Evolutionary conservation across 768 basidiomycete genomes (phyloP), one percentile per base, ranked within the genome.

Genomic region (Dendrothele bispora): DNA sequence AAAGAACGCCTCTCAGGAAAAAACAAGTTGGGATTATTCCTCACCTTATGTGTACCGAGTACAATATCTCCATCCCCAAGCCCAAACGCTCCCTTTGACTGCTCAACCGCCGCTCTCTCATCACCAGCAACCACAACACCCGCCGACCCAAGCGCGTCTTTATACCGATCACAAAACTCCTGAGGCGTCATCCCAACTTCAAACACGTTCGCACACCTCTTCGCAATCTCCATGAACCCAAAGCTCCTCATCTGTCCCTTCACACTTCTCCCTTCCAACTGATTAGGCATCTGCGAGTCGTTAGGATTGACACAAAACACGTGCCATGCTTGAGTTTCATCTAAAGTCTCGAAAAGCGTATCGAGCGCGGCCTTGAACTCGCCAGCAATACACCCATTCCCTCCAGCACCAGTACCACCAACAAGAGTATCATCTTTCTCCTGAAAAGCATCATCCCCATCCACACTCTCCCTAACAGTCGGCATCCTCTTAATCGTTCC

Each of bases 281-380:
- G 95, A 61, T 93, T 91, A 30, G 95, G 93, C 17, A 98, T 69
- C 61, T 95, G 95, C 21, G 91, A 86, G 68, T 98, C 94, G 61
- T 98, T 99, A 4, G 95, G 93, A 62, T 89, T 93, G 56, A 98
- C 68, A 60, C 93, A 97, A 67, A 95, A 91, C 15, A 97, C 78
- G 57, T 84, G 88, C 94, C 94, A 98, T 2, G 82, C 71, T 68
- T 94, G 88, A 14, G 91, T 88, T 57, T 97, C 95, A 45, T 88
- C 84, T 21, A 98, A 72, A 1, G 92, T 93, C 54, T 88, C 82
- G 55, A 98, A 89, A 14, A 97, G 75, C 0, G 85, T 88, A 59
- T 94, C 87, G 41, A 97, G 69, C 4, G 94, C 90, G 0, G 84
- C 68, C 56, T 83, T 82, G 75, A 97, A 92, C 65, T 95, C 91